A percentile compares a stretch with the other conserved stretches of the same genome.
phyloP scores from a whole-genome alignment of 2,329 filamentous ascomycete genomes.

The Colletotrichum cuscutae region DNA sequence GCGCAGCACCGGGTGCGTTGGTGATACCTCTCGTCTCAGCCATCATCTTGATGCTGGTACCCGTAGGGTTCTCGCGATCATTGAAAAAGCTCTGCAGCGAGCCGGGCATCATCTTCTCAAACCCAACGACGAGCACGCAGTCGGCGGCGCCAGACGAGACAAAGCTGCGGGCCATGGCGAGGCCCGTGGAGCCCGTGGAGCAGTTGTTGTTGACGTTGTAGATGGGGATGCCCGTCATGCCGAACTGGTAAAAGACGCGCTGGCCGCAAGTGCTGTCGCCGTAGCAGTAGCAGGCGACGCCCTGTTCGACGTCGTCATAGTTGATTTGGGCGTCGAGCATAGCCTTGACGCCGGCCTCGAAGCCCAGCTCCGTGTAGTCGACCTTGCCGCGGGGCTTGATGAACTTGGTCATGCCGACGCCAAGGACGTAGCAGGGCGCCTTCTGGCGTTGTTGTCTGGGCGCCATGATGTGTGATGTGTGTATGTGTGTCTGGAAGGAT shows the following conservation, averaged over 20 bases:
- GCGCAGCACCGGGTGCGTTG: constrained; percentile 85
- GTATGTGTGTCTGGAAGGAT: background rate
- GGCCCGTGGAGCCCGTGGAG: constrained; percentile 91
- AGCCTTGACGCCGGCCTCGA: constrained; percentile 90
- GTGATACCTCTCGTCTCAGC: constrained; percentile 81
- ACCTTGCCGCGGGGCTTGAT: constrained; percentile 96
- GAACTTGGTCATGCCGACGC: constrained; percentile 99
- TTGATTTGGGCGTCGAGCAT: constrained; percentile 88
- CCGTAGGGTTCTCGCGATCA: constrained; percentile 83
- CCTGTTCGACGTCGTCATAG: constrained; percentile 96
- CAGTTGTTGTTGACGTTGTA: constrained; percentile 99
- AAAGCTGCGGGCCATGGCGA: constrained; percentile 84
- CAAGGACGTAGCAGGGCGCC: constrained; percentile 82
- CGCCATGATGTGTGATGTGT: constrained; percentile 51
- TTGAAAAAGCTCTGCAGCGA: constrained; percentile 85
- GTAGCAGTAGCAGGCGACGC: constrained; percentile 97
- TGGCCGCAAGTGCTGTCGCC: constrained; percentile 95
- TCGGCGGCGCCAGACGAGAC: constrained; percentile 84
- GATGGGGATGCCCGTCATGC: constrained; percentile 95
- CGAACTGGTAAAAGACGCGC: constrained; percentile 98
- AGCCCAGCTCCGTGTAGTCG: constrained; percentile 94
- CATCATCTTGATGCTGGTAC: constrained; percentile 82
- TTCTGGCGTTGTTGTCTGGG: constrained; percentile 58
- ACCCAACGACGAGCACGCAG: constrained; percentile 91
- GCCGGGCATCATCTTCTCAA: constrained; percentile 99